A percentile compares a stretch with the other conserved stretches of the same genome.
Evolutionary conservation across 129 eudicot genomes (phyloP).

Genomic region (Tagetes erecta): DNA sequence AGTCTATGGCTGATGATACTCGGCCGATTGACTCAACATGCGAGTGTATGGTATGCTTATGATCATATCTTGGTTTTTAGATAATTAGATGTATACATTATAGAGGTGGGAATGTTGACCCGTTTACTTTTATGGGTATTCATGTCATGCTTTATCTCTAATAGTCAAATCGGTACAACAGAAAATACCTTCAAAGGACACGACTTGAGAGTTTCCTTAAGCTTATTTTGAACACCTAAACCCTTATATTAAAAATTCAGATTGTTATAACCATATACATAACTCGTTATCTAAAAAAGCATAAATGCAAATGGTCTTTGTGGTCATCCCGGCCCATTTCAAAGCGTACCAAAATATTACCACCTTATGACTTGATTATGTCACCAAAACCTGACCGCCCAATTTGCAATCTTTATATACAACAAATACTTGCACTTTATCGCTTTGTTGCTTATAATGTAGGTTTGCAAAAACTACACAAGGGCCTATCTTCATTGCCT

Average conservation of each 20-base stretch:
- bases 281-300: neutral
- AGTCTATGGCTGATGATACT: constrained; percentile 82
- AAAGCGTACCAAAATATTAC: neutral
- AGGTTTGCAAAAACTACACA: constrained; percentile 90
- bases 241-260: neutral
- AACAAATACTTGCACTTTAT: neutral
- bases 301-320: neutral
- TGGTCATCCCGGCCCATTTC: neutral
- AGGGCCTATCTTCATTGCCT: constrained; percentile 96
- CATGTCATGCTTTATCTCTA: neutral
- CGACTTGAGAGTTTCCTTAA: neutral
- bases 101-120: neutral
- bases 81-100: neutral
- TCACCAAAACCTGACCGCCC: neutral
- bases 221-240: neutral
- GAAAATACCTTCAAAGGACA: neutral
- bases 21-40: constrained; percentile 88
- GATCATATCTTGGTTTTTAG: constrained; percentile 12
- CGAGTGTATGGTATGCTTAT: constrained; percentile 77
- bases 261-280: neutral
- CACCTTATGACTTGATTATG: neutral
- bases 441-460: constrained; percentile 22
- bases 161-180: neutral
- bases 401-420: neutral
- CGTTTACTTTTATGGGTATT: neutral